Evolutionary conservation across 352 stramenopile species (phyloP), one percentile per base, ranked within the genome.

Genomic region (Blastocystis sp.): DNA sequence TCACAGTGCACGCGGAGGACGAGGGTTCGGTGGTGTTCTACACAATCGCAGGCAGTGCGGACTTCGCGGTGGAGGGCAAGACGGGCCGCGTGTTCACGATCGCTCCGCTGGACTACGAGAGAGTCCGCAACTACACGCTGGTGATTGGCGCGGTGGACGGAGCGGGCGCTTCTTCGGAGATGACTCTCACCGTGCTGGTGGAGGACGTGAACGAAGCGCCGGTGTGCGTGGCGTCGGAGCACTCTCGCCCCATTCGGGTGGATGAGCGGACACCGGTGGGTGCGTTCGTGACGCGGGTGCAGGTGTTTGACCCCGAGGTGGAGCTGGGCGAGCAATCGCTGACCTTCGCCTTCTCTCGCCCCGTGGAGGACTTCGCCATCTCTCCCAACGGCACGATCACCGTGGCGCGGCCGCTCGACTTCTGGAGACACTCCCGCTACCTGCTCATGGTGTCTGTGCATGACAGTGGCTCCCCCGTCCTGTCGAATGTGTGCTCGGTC

Each of bases 141-240:
- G 60, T 43, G 3, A 19, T 77, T 9, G 34, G n/a, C 1, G 66
- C 52, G 23, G 23, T 59, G 5, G 66, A 77, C 23, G 52, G 60
- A 61, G 38, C 34, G n/a, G 66, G 66, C 4, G 19, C 34, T n/a
- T 77, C 66, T 17, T 77, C 66, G 3, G n/a, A 34, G n/a, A 21
- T n/a, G 38, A 34, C 14, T 21, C 17, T 77, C 3, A 77, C 34
- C 5, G 23, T 77, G 10, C 4, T 61, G 17, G 66, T 77, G 38
- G 17, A n/a, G n/a, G 66, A 48, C 2, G 34, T 77, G 7, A 77
- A 77, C 34, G n/a, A 77, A 77, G 9, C 66, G 28, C 66, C 66
- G 38, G 66, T 77, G 5, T 77, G 66, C 52, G 21, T 40, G 34
- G 38, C 17, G 34, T 76, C 23, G 19, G 38, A 23, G 0, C 23